phyloP scores from a whole-genome alignment of 257 asterid species.

The Scutellaria baicalensis region DNA sequence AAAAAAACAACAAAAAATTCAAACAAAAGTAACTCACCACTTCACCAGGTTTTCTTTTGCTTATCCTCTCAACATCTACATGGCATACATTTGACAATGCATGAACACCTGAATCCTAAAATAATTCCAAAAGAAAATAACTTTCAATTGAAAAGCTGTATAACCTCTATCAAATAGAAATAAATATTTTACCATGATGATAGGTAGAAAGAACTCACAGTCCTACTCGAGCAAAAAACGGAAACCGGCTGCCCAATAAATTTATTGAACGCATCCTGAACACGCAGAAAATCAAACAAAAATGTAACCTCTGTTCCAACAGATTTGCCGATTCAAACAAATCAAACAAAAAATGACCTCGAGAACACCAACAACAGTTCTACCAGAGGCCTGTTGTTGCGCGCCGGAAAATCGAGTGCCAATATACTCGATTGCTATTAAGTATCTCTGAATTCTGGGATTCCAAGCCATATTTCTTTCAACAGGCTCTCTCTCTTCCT shows the following conservation, averaged over 20 bases:
- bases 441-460: slow-evolving; percentile 56
- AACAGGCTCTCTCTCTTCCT: slow-evolving; percentile 7
- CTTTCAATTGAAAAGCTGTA: background rate
- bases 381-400: slow-evolving; percentile 56
- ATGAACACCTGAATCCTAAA: slow-evolving; percentile 94
- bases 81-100: slow-evolving; percentile 90
- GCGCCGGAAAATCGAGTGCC: slow-evolving; percentile 92
- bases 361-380: slow-evolving; percentile 87
- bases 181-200: background rate
- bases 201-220: slow-evolving; percentile 46
- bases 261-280: slow-evolving; percentile 66
- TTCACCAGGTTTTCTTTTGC: slow-evolving; percentile 93
- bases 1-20: background rate
- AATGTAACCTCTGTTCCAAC: background rate
- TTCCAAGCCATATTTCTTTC: slow-evolving; percentile 42
- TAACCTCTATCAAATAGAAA: background rate
- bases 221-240: slow-evolving; percentile 81
- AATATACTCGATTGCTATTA: slow-evolving; percentile 77
- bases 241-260: slow-evolving; percentile 84
- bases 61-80: slow-evolving; percentile 88
- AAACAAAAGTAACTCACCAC: slow-evolving; percentile 39
- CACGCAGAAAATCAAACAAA: background rate
- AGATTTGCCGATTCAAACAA: background rate
- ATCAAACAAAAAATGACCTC: slow-evolving; percentile 27
- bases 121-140: background rate